These are phyloP conservation scores for Sarocladium brachiariae DNA, from an alignment of 2,329 filamentous ascomycete genomes.

Conservation along the genomic window DNA sequence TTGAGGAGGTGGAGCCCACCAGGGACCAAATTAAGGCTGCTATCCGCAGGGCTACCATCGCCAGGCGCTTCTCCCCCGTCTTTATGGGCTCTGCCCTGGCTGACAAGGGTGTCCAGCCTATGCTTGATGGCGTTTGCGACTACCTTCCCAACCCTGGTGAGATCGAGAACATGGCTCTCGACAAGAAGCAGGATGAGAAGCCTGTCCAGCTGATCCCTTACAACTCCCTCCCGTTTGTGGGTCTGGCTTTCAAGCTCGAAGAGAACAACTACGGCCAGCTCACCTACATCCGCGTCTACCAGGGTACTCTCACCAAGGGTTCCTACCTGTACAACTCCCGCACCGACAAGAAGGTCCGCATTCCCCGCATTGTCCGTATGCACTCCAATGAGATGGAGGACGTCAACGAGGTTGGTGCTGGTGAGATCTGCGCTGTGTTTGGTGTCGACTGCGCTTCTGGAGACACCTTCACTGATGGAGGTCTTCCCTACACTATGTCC, in stretches of 20 bases:
- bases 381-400: constrained; percentile 99
- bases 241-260: constrained; percentile 96
- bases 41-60: constrained; percentile 84
- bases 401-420: constrained; percentile 82
- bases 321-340: constrained; percentile 89
- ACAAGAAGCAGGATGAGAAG: constrained; percentile 70
- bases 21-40: constrained; percentile 82
- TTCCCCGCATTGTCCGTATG: constrained; percentile 97
- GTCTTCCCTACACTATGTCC: constrained; percentile 88
- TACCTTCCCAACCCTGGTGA: constrained; percentile 90
- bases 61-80: constrained; percentile 85
- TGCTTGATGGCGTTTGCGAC: constrained; percentile 94
- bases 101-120: constrained; percentile 90
- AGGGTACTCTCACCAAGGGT: constrained; percentile 83
- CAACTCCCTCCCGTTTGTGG: constrained; percentile 88
- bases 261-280: constrained; percentile 98
- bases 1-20: constrained; percentile 78
- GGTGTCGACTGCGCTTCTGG: constrained; percentile 96
- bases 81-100: constrained; percentile 94
- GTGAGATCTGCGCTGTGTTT: constrained; percentile 98
- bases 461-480: constrained; percentile 95
- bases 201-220: constrained; percentile 86
- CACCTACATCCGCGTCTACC: constrained; percentile 97
- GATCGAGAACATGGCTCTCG: constrained; percentile 82
- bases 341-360: constrained; percentile 91